Percentiles rank a stretch among this genome's conserved stretches.
These are phyloP conservation scores for Cubamyces sp. DNA, from an alignment of 768 basidiomycete genomes.

Conservation along the genomic window DNA sequence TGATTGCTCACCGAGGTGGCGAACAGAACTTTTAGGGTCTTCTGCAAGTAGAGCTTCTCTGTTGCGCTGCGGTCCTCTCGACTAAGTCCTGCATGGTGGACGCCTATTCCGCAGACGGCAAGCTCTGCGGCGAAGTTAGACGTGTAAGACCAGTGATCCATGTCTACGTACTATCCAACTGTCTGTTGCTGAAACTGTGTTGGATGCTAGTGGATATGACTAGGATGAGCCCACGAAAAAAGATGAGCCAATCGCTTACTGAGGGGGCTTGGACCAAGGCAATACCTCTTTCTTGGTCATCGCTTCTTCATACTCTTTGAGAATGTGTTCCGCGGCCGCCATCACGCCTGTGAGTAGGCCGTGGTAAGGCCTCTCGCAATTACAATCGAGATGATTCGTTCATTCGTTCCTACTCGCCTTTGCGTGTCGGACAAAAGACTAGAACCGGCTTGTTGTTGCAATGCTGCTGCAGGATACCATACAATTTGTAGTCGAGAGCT, in stretches of 20 bases:
- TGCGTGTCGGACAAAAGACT: slow-evolving; percentile 88
- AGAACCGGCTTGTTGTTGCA: slow-evolving; percentile 82
- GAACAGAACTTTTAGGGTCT: slow-evolving; percentile 67
- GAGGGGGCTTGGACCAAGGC: slow-evolving; percentile 70
- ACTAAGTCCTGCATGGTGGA: slow-evolving; percentile 89
- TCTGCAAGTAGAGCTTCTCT: slow-evolving; percentile 74
- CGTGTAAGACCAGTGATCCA: neutral
- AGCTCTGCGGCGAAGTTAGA: slow-evolving; percentile 48
- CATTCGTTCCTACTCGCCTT: slow-evolving; percentile 64
- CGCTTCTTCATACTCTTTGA: slow-evolving; percentile 68
- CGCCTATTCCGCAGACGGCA: slow-evolving; percentile 75
- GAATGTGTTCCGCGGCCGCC: slow-evolving; percentile 75
- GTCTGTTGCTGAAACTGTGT: slow-evolving; percentile 66
- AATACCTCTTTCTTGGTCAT: slow-evolving; percentile 50
- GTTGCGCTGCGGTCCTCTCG: slow-evolving; percentile 71
- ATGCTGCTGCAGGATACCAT: slow-evolving; percentile 70
- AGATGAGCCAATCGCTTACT: slow-evolving; percentile 40
- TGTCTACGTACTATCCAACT: slow-evolving; percentile 55
- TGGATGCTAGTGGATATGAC: slow-evolving; percentile 48
- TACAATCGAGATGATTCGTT: neutral
- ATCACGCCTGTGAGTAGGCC: slow-evolving; percentile 46
- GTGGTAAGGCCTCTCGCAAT: neutral
- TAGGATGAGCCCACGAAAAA: neutral
- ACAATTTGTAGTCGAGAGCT: slow-evolving; percentile 74
- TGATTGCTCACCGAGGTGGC: slow-evolving; percentile 74